phyloP scores from a whole-genome alignment of 2,329 filamentous ascomycete species.

The Botryotinia globosa region DNA sequence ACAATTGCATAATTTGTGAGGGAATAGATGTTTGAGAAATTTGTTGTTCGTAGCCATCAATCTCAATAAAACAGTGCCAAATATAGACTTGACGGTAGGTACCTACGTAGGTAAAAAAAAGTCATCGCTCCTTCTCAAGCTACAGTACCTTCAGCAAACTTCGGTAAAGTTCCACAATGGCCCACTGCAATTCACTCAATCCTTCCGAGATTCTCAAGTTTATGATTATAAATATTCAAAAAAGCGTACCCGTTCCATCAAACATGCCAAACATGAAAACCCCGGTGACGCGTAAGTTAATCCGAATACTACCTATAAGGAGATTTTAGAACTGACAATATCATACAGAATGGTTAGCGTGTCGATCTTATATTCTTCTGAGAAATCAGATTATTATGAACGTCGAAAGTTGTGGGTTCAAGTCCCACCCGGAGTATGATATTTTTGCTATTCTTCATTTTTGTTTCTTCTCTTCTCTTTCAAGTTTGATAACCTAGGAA shows the following conservation, averaged over 20 bases:
- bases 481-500: background rate
- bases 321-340: background rate
- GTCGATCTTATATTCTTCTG: constrained; percentile 27
- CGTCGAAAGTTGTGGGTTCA: constrained; percentile 23
- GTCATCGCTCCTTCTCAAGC: background rate
- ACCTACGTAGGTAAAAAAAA: background rate
- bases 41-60: too few relatives aligned
- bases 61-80: background rate
- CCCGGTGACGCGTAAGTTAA: constrained; percentile 18
- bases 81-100: background rate
- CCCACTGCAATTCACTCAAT: constrained; percentile 5
- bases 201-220: background rate
- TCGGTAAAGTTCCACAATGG: background rate
- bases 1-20: background rate
- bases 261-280: constrained; percentile 15
- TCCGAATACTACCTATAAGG: too few relatives aligned
- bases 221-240: background rate
- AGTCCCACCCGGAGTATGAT: constrained; percentile 20
- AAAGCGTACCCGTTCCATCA: background rate
- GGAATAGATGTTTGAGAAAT: background rate
- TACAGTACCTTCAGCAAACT: background rate
- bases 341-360: constrained; percentile 27
- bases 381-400: constrained; percentile 21
- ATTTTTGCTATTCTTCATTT: background rate
- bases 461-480: background rate